phyloP scores from a whole-genome alignment of 441 rosid genomes.

The Erodium moschatum region DNA sequence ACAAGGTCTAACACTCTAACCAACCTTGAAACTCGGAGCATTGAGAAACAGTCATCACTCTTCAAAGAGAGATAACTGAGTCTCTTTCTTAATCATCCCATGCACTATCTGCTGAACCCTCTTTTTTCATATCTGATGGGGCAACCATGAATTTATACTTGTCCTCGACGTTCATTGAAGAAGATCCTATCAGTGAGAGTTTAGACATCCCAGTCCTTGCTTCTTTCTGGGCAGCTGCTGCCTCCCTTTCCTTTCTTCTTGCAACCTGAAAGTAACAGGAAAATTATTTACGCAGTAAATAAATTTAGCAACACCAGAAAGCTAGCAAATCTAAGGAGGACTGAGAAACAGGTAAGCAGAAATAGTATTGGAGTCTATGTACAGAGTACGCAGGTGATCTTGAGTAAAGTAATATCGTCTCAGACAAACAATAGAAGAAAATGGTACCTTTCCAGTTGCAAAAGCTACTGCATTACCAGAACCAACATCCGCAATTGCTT shows the following conservation, averaged over 20 bases:
- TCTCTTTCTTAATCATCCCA: constrained; percentile 28
- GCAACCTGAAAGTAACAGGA: constrained; percentile 23
- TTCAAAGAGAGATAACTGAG: neutral
- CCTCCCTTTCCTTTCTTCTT: constrained; percentile 34
- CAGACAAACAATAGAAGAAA: neutral
- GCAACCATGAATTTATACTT: constrained; percentile 36
- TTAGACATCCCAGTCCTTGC: constrained; percentile 24
- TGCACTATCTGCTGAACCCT: constrained; percentile 37
- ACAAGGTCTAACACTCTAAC: constrained; percentile 7
- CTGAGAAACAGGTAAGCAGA: neutral
- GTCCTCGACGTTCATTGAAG: constrained; percentile 31
- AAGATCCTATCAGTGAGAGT: constrained; percentile 19
- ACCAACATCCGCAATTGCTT: constrained; percentile 30
- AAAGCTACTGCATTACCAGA: constrained; percentile 30
- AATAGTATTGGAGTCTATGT: neutral
- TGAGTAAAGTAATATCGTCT: neutral
- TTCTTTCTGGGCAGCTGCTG: constrained; percentile 27
- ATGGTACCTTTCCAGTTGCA: constrained; percentile 37
- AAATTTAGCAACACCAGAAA: neutral
- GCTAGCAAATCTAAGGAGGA: neutral
- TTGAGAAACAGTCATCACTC: constrained; percentile 10
- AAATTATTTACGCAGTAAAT: neutral
- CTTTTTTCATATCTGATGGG: constrained; percentile 23
- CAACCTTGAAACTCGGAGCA: constrained; percentile 15
- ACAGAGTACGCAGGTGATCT: neutral